phyloP scores from a whole-genome alignment of 163 green algal species.

The Chloromonas sp. region DNA sequence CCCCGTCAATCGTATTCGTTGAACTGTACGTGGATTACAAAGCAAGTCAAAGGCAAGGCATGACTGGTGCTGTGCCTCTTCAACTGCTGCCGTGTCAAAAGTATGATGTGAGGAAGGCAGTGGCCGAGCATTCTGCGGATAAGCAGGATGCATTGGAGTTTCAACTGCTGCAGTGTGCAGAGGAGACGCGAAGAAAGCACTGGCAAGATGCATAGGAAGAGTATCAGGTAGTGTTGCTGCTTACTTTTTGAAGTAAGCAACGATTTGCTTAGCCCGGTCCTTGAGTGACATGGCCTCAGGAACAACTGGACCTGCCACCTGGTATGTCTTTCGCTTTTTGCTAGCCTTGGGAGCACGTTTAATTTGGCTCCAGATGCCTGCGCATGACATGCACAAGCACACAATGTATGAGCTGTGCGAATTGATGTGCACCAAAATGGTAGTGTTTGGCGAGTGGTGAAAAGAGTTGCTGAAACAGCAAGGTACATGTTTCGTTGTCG shows the following conservation, averaged over 20 bases:
- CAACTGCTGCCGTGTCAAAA: background rate
- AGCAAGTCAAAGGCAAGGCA: background rate
- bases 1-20: background rate
- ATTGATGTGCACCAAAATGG: background rate
- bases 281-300: constrained; percentile 59
- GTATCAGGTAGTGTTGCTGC: background rate
- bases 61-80: background rate
- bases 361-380: constrained; percentile 92
- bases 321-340: constrained; percentile 71
- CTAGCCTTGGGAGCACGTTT: constrained; percentile 90
- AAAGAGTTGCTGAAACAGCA: background rate
- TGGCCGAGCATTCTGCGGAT: too few species aligned
- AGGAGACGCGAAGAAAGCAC: too few species aligned
- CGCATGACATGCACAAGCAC: background rate
- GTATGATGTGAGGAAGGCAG: background rate
- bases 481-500: background rate
- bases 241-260: constrained; percentile 34
- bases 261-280: constrained; percentile 29
- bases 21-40: background rate
- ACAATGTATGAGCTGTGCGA: background rate
- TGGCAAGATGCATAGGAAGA: too few species aligned
- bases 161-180: too few species aligned
- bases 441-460: background rate
- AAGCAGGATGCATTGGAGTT: too few species aligned
- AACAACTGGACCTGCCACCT: constrained; percentile 62